Base-by-base conservation (phyloP, 495 filamentous ascomycete genomes). In the Aspergillus campestris region DNA sequence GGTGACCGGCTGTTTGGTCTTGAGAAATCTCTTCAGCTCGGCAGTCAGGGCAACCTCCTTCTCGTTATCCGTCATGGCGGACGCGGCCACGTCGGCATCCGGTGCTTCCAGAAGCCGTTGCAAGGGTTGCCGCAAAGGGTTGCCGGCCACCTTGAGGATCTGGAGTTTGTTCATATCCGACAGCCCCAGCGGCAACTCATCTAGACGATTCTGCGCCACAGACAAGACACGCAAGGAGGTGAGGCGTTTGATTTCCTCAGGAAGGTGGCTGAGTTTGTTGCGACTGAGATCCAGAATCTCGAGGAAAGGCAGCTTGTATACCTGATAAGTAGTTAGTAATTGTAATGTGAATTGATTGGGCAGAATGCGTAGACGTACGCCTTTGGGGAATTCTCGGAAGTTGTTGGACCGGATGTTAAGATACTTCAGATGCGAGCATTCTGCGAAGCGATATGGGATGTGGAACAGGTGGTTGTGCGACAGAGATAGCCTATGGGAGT, bases 201-300 rank as follows among this genome's bases (percentile, higher is more conserved):
- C 80, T 56, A 97, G 87, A 44, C 80, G 80, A 61, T 96, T 97
- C 53, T 86, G 83, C 59, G 83, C 83, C 47, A 95, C 67, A 12
- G 84, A 86, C 8, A 94, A 66, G 9, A 89, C 86, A 50, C 87
- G 84, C 46, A 89, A 65, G 3, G 80, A 83, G 33, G 77, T 84
- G 44, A 97, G 66, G 50, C 80, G 88, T 47, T 75, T 80, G 36
- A 96, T 84, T 45, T 87, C 84, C 35, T 82, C 80, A 1, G 91
- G 89, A 7, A 97, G 75, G 9, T 77, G 67, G 29, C 72, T 77
- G 38, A 97, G 78, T 56, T 83, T 85, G 57, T 97, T 97, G 41
- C 82, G 74, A 56, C 90, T 89, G 11, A 97, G 70, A 67, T 97
- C 91, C 37, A 97, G 75, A 43, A 96, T 94, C 61, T 97, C 89